Evolutionary conservation across 2,329 filamentous ascomycete species (phyloP).

Genomic region (Apiospora saccharicola): DNA sequence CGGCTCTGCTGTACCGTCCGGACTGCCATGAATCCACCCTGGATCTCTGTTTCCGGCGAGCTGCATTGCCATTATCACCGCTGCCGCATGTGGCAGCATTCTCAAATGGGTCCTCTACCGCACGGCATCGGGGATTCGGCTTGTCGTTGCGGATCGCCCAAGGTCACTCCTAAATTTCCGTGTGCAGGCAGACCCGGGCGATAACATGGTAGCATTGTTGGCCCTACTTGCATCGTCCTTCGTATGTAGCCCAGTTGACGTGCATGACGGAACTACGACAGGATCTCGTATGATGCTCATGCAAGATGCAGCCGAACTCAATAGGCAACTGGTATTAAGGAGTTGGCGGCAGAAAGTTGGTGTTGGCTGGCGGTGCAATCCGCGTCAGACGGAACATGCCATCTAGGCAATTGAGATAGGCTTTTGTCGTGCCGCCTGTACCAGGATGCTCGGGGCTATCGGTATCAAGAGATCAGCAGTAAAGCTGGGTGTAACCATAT

Average conservation of each 20-base stretch:
- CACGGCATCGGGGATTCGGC: constrained; percentile 14
- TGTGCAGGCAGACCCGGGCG: not conserved
- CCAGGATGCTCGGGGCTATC: not conserved
- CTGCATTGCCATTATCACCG: not conserved
- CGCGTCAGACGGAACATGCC: not conserved
- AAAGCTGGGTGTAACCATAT: not conserved
- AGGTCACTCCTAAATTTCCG: not conserved
- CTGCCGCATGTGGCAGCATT: constrained; percentile 15
- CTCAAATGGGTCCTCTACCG: not conserved
- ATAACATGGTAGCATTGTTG: constrained; percentile 5
- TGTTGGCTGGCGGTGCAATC: not conserved
- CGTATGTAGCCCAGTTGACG: constrained; percentile 14
- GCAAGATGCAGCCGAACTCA: constrained; percentile 16
- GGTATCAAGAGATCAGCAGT: not conserved
- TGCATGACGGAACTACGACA: not conserved
- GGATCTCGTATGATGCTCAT: constrained; percentile 21
- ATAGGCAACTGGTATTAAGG: not conserved
- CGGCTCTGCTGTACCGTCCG: not conserved
- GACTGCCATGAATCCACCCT: not conserved
- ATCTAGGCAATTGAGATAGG: not conserved
- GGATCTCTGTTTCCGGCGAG: constrained; percentile 13
- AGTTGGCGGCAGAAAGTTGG: not conserved
- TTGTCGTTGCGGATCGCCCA: not conserved
- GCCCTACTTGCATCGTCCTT: constrained; percentile 12
- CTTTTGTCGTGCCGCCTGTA: not conserved